Evolutionary conservation across 768 basidiomycete genomes (phyloP).

Genomic region (Baorangia bicolor): DNA sequence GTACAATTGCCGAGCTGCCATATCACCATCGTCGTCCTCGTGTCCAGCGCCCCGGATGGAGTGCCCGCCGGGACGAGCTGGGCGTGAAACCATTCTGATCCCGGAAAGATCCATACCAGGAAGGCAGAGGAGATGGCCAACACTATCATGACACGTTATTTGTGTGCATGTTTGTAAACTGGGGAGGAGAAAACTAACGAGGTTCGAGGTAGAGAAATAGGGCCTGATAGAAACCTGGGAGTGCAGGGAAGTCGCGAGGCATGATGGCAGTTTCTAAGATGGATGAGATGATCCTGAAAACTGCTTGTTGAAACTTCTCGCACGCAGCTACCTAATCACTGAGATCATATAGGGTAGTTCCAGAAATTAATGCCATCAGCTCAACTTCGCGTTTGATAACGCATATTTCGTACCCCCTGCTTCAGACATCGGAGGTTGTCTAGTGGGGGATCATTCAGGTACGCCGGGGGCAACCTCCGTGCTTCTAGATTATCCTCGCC

Average conservation of each 20-base stretch:
- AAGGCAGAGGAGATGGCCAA: constrained; percentile 52
- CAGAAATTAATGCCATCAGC: constrained; percentile 84
- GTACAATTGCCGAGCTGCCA: constrained; percentile 69
- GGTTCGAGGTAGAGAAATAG: constrained; percentile 70
- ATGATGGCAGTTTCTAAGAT: constrained; percentile 8
- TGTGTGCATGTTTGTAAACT: constrained; percentile 6
- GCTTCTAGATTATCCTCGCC: constrained; percentile 4
- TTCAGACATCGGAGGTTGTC: constrained; percentile 95
- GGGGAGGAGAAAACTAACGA: constrained; percentile 34
- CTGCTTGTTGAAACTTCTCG: not conserved
- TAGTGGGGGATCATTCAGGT: constrained; percentile 88
- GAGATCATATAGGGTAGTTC: constrained; percentile 83
- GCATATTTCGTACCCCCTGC: constrained; percentile 88
- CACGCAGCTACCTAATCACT: not conserved
- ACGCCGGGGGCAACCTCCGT: constrained; percentile 11
- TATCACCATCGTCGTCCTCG: constrained; percentile 57
- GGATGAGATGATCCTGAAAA: not conserved
- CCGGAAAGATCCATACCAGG: constrained; percentile 55
- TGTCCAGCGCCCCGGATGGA: constrained; percentile 37
- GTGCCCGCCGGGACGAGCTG: constrained; percentile 53
- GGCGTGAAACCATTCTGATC: constrained; percentile 65
- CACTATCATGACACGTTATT: constrained; percentile 32
- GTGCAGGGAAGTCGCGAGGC: constrained; percentile 46
- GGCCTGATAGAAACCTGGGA: constrained; percentile 60
- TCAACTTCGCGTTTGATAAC: constrained; percentile 74